Conservation (phyloP, 495 filamentous ascomycete species). For the Physcia stellaris region DNA sequence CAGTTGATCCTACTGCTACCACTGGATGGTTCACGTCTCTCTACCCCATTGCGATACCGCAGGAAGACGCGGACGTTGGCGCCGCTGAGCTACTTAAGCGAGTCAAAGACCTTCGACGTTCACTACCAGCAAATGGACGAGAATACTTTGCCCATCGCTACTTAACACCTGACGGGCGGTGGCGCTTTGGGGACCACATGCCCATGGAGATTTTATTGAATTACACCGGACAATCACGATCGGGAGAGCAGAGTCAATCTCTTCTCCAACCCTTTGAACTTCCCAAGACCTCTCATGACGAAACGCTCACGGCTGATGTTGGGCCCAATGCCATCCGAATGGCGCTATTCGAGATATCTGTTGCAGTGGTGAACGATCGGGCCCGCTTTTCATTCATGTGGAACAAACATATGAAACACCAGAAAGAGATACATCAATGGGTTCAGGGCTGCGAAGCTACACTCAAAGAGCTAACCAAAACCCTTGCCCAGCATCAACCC, state of each 20-base stretch:
- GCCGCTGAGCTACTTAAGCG: constrained; percentile 23
- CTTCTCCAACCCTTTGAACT: constrained; percentile 48
- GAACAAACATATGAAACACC: constrained; percentile 43
- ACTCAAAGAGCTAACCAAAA: constrained; percentile 39
- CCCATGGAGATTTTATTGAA: constrained; percentile 60
- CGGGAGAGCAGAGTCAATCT: constrained; percentile 43
- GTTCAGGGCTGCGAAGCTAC: constrained; percentile 44
- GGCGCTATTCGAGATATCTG: constrained; percentile 50
- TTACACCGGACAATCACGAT: constrained; percentile 48
- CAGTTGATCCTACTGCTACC: constrained; percentile 18
- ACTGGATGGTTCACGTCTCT: constrained; percentile 31
- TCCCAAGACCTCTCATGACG: constrained; percentile 24
- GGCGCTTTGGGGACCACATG: constrained; percentile 30
- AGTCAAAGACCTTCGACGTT: constrained; percentile 33
- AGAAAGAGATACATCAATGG: constrained; percentile 43
- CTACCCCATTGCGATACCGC: constrained; percentile 14
- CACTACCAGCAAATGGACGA: constrained; percentile 26
- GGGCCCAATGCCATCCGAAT: constrained; percentile 36
- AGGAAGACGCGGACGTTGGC: constrained; percentile 22
- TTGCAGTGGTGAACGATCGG: constrained; percentile 42
- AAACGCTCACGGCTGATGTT: constrained; percentile 32
- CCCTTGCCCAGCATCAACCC: constrained; percentile 31
- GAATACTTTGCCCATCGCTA: constrained; percentile 37
- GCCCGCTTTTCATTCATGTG: constrained; percentile 50
- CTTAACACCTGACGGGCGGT: constrained; percentile 29